Evolutionary conservation across 768 basidiomycete species (phyloP).

Genomic region (Paxillus involutus): DNA sequence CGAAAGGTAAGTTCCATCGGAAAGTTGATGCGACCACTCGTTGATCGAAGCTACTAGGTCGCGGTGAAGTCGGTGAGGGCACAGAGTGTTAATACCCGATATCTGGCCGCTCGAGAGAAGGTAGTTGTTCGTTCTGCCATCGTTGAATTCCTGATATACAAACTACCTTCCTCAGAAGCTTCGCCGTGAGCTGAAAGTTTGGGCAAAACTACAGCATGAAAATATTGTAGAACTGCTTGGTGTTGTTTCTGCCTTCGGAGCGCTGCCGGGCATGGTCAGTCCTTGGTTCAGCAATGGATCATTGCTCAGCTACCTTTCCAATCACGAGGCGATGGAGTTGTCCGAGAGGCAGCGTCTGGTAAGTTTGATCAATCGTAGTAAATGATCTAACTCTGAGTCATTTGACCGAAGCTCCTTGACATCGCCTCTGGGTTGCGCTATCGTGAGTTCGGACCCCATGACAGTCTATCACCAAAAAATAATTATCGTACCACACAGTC

Average conservation of each 20-base stretch:
- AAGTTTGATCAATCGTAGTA: neutral
- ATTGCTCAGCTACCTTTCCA: no score
- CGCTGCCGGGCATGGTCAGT: no score
- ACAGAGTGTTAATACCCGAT: neutral
- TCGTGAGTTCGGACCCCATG: conserved; percentile 12
- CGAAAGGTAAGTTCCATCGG: neutral
- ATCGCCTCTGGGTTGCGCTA: conserved; percentile 21
- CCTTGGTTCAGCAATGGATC: no score
- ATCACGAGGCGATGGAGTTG: neutral
- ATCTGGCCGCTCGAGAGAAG: neutral
- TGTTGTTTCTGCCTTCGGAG: no score
- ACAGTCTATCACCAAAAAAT: neutral
- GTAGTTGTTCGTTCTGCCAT: neutral
- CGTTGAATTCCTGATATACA: neutral
- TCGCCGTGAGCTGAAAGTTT: no score
- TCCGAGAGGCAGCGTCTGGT: conserved; percentile 11
- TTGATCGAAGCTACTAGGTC: no score
- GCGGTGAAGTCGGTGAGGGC: no score
- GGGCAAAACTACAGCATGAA: no score
- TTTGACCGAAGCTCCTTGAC: conserved; percentile 15
- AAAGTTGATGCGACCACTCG: neutral
- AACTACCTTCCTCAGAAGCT: conserved; percentile 14
- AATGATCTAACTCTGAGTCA: neutral
- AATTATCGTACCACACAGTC: conserved; percentile 13
- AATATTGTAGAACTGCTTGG: no score